Evolutionary conservation across 257 asterid species (phyloP), one percentile per base, ranked within the genome.

Genomic region (Nicotiana noctiflora): DNA sequence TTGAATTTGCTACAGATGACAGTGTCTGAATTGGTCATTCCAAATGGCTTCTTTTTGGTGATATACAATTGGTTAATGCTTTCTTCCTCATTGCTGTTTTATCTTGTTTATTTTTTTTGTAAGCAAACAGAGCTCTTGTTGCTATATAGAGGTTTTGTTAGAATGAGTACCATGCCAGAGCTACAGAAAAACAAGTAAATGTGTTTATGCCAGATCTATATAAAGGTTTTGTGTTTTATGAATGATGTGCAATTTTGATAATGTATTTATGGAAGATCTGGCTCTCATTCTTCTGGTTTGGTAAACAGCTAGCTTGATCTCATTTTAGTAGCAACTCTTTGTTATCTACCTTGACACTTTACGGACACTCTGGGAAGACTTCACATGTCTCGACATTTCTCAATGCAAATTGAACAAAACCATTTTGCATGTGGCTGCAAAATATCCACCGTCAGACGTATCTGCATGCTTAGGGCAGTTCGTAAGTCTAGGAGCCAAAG

Each of bases 381-480:
- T 89, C 84, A 93, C 97, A 64, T 95, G 99, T 85, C 85, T 93
- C 86, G 99, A 95, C 85, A 84, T 91, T 84, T 90, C 99, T 76
- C 99, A 95, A 84, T 95, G 99, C 90, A 86, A 83, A 31, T 81
- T 92, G 92, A 92, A 95, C 83, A 93, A 90, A 83, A 80, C 92
- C 79, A 90, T 95, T 76, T 87, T 95, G 88, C 89, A 82, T 15
- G 91, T 89, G 76, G 96, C 96, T 75, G 89, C 91, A 77, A 93
- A 90, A 81, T 88, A 86, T 86, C 82, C 91, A 62, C 92, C 88
- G 67, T 81, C 88, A 5, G 97, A 92, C 57, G 81, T 90, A 83
- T 89, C 97, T 51, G 96, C 91, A 68, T 86, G 91, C 84, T 85
- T 86, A 23, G 90, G 85, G 59, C 92, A 87, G 64, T 88, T 94